phyloP scores from a whole-genome alignment of 352 stramenopile species.

The Phytophthora nicotianae region DNA sequence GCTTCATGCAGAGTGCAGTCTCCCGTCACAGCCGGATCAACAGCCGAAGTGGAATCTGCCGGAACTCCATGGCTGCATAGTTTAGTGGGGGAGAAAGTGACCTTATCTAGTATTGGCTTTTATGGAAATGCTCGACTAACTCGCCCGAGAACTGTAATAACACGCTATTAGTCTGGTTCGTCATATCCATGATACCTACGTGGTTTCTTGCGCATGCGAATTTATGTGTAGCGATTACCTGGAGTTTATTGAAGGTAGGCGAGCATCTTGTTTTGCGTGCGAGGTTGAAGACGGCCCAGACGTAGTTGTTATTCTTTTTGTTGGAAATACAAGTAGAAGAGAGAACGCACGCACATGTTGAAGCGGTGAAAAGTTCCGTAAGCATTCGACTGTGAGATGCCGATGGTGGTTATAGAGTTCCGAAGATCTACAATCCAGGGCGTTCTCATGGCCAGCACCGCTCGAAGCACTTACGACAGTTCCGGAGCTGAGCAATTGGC shows the following conservation, averaged over 20 bases:
- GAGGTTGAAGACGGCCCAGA: background rate
- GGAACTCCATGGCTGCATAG: conserved; percentile 12
- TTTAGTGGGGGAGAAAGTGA: background rate
- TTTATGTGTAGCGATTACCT: background rate
- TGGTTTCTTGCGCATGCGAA: background rate
- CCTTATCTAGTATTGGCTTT: conserved; percentile 1
- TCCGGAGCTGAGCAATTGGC: no score
- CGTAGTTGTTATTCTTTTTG: background rate
- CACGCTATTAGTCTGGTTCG: background rate
- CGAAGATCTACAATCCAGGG: conserved; percentile 1
- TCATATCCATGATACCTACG: background rate
- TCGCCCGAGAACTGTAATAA: conserved; percentile 9
- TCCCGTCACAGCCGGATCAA: conserved; percentile 29
- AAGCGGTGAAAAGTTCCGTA: background rate
- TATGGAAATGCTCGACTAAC: conserved; percentile 5
- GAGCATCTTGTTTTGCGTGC: background rate
- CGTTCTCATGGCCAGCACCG: conserved; percentile 4
- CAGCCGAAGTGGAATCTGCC: conserved; percentile 19
- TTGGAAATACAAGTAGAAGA: background rate
- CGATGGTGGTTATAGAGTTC: conserved; percentile 14
- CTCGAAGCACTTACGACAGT: background rate
- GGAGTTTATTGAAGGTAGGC: background rate
- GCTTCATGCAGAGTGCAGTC: conserved; percentile 29
- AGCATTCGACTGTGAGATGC: background rate
- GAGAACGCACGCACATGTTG: background rate